Base-by-base conservation (phyloP, 164 flowering plant species). In the Umbellularia californica region DNA sequence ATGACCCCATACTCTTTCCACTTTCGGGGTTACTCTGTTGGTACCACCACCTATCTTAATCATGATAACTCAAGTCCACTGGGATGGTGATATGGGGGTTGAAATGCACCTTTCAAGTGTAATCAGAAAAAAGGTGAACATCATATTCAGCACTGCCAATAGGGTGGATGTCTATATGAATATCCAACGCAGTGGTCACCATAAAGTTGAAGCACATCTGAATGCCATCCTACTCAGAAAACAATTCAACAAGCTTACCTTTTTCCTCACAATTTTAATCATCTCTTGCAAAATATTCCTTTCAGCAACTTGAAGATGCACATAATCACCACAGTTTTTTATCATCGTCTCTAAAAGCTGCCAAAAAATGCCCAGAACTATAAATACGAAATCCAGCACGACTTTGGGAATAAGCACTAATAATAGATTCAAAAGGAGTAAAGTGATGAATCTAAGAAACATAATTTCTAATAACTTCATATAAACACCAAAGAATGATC, bases 291-390 rank as follows among this genome's bases (percentile, higher is more conserved):
- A 74, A 71, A 92, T 75, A 78, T 88, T 83, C 70, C 82, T 80
- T 67, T 92, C 97, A 19, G 84, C 88, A 74, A 91, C 87, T 80
- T 90, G 92, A 75, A 84, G 82, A 82, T 91, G 94, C 30, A 91
- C 86, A 78, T 74, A 79, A 65, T 91, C 92, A 47, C 94, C 90
- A 69, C 97, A 91, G 78, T 91, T 91, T 85, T 91, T 90, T 51
- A 89, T 88, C 91, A 91, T 85, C 13, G 97, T 90, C 83, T 91
- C 97, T 83, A 91, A 75, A 70, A 91, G 90, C 97, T 91, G 81
- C 81, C 47, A 81, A 62, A 74, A 22, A 65, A 63, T 15, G 10
- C 12, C 20, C 30, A 72, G 58, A 41, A 41, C 20, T 52, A 63
- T 69, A 51, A 74, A 66, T 25, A 58, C 2, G 23, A 50, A 72